phyloP scores from a whole-genome alignment of 768 basidiomycete species.

The Hypholoma sublateritium region DNA sequence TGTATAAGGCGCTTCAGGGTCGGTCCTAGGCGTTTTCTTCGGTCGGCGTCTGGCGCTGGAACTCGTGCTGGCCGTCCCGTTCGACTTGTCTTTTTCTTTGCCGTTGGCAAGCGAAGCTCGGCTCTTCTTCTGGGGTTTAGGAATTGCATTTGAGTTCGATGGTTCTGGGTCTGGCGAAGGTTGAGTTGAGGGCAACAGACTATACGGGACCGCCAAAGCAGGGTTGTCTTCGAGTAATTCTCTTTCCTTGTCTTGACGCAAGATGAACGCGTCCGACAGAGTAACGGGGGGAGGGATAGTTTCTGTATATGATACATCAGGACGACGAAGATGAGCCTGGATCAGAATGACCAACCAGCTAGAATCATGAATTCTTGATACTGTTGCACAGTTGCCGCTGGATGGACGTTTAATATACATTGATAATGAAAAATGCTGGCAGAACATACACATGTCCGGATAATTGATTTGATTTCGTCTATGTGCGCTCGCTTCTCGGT shows the following conservation, averaged over 20 bases:
- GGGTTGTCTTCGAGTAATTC: constrained; percentile 58
- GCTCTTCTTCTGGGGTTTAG: constrained; percentile 26
- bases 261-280: constrained; percentile 57
- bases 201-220: constrained; percentile 37
- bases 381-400: constrained; percentile 59
- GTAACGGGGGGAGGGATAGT: constrained; percentile 65
- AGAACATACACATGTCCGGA: constrained; percentile 68
- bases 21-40: constrained; percentile 10
- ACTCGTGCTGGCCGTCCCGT: constrained; percentile 22
- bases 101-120: constrained; percentile 26
- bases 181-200: constrained; percentile 23
- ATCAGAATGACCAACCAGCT: constrained; percentile 41
- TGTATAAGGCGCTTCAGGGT: background rate
- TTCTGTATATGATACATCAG: constrained; percentile 37
- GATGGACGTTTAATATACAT: constrained; percentile 7
- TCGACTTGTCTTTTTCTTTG: constrained; percentile 34
- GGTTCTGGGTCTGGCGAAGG: constrained; percentile 22
- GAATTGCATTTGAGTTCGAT: constrained; percentile 15
- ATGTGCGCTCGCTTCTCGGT: constrained; percentile 60
- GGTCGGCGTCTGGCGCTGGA: constrained; percentile 17
- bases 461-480: constrained; percentile 63
- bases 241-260: constrained; percentile 28
- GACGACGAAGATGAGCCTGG: background rate
- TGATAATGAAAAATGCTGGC: background rate
- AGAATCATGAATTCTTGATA: constrained; percentile 75